Evolutionary conservation across 23 red algal genomes (phyloP), one percentile per base, ranked within the genome.

Genomic region (Gracilaria gracilis): DNA sequence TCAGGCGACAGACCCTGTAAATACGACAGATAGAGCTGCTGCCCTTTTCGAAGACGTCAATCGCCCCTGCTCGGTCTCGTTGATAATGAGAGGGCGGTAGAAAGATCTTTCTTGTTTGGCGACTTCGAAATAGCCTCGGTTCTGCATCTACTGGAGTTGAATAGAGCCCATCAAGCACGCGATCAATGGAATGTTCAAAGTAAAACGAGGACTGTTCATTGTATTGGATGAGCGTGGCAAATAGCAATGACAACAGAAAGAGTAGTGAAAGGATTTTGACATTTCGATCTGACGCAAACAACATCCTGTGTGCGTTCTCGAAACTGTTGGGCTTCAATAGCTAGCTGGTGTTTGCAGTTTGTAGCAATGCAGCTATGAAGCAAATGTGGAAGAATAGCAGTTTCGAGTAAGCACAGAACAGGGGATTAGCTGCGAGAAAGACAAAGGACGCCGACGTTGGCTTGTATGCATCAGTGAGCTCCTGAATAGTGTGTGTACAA

Each of bases 21-120:
- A 88, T 64, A 35, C 84, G 84, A 78, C 84, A 88, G 25, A 88
- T 47, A 29, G 66, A 31, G 25, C 16, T 39, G 53, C 47, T 47
- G 32, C 55, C 42, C 32, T 78, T 75, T n/a, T 88, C 48, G 14
- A 88, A 88, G 1, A 88, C 69, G 34, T 88, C 84, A 50, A 88
- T 88, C 0, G 84, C 84, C 24, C 84, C 84, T 42, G 27, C 58
- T 33, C 20, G 84, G 51, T 88, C 84, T 53, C 84, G 40, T 21
- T 88, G 58, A 77, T 88, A 88, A 29, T 75, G 57, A 21, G 67
- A 32, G 21, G 66, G 65, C 2, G 84, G 37, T 38, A 88, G 54
- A 55, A 88, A 88, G 13, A 61, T 3, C 53, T 37, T 33, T 8
- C 36, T 51, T 20, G 47, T 7, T 82, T 29, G 2, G 37, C 49